These are phyloP conservation scores for Arachis stenosperma DNA, from an alignment of 306 rosid genomes.

Conservation along the genomic window DNA sequence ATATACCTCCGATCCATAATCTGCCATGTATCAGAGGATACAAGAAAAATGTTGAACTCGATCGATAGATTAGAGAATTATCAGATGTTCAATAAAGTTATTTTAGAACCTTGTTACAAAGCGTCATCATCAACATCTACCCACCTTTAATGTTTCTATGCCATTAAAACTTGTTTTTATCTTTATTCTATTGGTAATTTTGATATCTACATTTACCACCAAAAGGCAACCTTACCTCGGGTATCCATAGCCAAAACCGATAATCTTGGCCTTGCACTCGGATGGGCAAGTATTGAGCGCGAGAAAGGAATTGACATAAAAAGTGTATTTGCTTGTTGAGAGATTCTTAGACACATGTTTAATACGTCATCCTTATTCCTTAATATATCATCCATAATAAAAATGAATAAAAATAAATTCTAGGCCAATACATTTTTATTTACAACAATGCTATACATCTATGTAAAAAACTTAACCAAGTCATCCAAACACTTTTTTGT, in stretches of 20 bases:
- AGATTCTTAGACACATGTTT: no score
- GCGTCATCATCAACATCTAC: constrained; percentile 6
- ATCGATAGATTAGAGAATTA: constrained; percentile 22
- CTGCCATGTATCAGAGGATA: not conserved
- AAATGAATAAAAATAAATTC: no score
- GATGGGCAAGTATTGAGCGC: constrained; percentile 13
- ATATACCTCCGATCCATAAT: not conserved
- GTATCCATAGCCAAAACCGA: constrained; percentile 25
- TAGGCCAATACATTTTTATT: no score
- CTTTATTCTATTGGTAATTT: not conserved
- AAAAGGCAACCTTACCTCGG: constrained; percentile 40
- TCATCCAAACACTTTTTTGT: no score
- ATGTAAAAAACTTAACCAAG: no score
- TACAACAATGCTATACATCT: no score
- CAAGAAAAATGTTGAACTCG: constrained; percentile 11
- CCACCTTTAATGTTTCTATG: not conserved
- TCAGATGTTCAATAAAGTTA: not conserved
- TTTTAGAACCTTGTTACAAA: constrained; percentile 1
- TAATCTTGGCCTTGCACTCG: constrained; percentile 8
- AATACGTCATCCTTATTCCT: no score
- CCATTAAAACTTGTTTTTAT: constrained; percentile 5
- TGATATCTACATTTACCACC: constrained; percentile 23
- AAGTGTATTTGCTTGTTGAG: no score
- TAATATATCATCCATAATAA: no score
- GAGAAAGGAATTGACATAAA: constrained; percentile 13